Conservation (phyloP, 1,284 basidiomycete species). For the Fomes fomentarius region DNA sequence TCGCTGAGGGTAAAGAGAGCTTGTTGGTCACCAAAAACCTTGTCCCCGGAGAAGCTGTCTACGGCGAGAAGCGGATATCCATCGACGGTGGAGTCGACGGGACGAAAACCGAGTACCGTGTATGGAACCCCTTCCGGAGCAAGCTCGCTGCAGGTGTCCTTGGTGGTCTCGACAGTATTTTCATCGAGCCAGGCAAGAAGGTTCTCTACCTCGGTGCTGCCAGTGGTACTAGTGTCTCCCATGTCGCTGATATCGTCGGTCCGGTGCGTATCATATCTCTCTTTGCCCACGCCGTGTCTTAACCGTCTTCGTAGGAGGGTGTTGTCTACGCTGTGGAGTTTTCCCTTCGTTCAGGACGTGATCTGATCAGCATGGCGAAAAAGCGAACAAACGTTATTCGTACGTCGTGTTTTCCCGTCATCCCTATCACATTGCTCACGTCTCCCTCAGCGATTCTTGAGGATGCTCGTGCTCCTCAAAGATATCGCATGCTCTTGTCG, state of each 20-base stretch:
- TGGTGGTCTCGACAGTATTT: conserved; percentile 94
- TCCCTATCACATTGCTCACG: background rate
- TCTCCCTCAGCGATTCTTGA: conserved; percentile 83
- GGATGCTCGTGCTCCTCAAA: conserved; percentile 94
- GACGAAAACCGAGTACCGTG: conserved; percentile 95
- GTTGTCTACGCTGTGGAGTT: conserved; percentile 99
- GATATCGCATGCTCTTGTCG: conserved; percentile 94
- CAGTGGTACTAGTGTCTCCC: conserved; percentile 95
- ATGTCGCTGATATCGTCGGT: conserved; percentile 98
- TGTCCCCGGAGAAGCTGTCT: conserved; percentile 96
- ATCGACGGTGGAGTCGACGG: conserved; percentile 80
- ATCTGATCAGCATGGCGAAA: conserved; percentile 99
- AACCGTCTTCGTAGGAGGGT: conserved; percentile 68
- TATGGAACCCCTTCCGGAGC: conserved; percentile 99
- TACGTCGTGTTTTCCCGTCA: conserved; percentile 44
- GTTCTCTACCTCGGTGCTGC: conserved; percentile 98
- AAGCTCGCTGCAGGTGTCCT: conserved; percentile 98
- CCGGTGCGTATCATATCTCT: conserved; percentile 55
- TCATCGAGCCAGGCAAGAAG: conserved; percentile 93
- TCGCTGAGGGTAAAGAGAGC: conserved; percentile 95
- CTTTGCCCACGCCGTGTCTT: conserved; percentile 1
- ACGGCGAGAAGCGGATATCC: conserved; percentile 96
- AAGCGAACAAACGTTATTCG: conserved; percentile 99
- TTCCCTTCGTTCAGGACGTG: conserved; percentile 94
- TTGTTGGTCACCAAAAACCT: conserved; percentile 98